Evolutionary conservation across 2,329 filamentous ascomycete genomes (phyloP), one percentile per base, ranked within the genome.

Genomic region (Penicillium sp.): DNA sequence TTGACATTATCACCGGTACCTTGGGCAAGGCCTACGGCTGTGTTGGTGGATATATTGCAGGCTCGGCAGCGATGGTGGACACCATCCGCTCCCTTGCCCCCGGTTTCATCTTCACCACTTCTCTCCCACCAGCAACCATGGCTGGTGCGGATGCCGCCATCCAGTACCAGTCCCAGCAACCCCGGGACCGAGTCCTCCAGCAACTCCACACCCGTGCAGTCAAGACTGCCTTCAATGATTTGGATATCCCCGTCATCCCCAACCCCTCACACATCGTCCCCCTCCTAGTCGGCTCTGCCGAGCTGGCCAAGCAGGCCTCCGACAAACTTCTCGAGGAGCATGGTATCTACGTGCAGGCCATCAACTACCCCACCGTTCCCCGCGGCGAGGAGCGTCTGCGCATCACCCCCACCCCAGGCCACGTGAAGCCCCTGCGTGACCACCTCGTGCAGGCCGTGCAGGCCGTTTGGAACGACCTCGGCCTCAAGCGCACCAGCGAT

Each of bases 81-180:
- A 89, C 91, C 61, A 90, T 99, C 68, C 90, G 94, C 52, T 97
- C 94, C 9, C 86, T 97, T 41, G 94, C 94, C 1, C 93, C 94
- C 4, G 94, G 94, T 29, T 99, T 99, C 80, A 99, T 99, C 76
- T 99, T 99, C 81, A 99, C 94, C 47, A 99, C 94, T 6, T 96
- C 93, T 10, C 86, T 99, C 13, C 94, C 94, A 4, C 94, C 94
- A 0, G 92, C 94, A 15, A 96, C 92, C 61, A 99, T 99, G 94
- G 93, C 94, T 21, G 94, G 94, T 54, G 94, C 94, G 23, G 86
- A 88, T 73, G 83, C 91, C 1, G 92, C 94, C 36, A 97, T 99
- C 69, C 90, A 97, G 72, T 97, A 97, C 74, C 94, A 97, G 76
- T 89, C 91, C 79, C 81, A 82, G 50, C 89, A 96, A 74, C 85